Evolutionary conservation across 2,329 filamentous ascomycete species (phyloP).

Genomic region (Teratosphaeria destructans): DNA sequence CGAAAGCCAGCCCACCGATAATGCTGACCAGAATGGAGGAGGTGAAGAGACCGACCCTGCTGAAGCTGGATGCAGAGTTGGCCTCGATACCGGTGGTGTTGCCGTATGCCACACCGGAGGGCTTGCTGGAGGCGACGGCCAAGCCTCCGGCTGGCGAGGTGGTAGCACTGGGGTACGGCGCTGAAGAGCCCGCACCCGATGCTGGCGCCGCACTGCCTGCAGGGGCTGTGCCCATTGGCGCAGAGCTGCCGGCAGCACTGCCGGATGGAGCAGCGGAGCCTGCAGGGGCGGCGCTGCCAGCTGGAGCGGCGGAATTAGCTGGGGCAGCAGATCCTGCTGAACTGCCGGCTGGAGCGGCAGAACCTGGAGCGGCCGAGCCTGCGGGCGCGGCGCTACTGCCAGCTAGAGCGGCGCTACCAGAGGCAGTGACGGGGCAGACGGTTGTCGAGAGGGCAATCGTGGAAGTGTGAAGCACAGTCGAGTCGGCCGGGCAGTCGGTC

Average conservation of each 20-base stretch:
- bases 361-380: background rate
- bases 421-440: constrained; percentile 28
- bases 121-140: background rate
- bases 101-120: constrained; percentile 5
- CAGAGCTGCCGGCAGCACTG: background rate
- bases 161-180: constrained; percentile 3
- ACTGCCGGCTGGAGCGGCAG: background rate
- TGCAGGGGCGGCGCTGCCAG: background rate
- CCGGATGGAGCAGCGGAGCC: background rate
- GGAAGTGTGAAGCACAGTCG: constrained; percentile 24
- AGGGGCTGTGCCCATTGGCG: background rate
- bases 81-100: constrained; percentile 8
- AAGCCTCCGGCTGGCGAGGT: background rate
- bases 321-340: background rate
- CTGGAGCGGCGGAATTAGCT: background rate
- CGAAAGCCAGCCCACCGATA: constrained; percentile 5
- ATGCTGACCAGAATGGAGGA: constrained; percentile 2
- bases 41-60: constrained; percentile 1
- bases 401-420: constrained; percentile 1
- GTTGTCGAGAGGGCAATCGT: constrained; percentile 30
- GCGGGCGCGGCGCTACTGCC: background rate
- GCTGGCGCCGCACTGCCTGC: constrained; percentile 3
- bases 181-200: constrained; percentile 2
- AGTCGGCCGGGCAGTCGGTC: constrained; percentile 14
- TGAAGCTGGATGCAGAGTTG: constrained; percentile 1